These are phyloP conservation scores for Thermomucor indicae-seudaticae DNA, from an alignment of 371 early-diverging fungal species.

Conservation along the genomic window DNA sequence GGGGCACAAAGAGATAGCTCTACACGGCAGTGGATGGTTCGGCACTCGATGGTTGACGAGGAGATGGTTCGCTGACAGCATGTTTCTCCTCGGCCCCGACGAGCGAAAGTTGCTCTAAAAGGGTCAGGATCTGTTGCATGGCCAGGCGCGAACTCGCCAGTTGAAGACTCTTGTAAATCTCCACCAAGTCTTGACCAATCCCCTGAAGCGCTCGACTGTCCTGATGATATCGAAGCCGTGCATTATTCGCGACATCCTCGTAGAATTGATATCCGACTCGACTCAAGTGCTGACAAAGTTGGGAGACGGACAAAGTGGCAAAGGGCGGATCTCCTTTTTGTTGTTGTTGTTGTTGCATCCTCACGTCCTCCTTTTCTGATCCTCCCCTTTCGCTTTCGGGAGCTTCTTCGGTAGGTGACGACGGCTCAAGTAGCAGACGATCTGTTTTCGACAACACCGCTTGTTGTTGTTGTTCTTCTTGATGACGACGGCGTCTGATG, in stretches of 20 bases:
- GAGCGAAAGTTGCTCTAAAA: constrained; percentile 4
- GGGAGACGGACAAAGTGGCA: constrained; percentile 14
- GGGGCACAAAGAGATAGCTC: too few species aligned
- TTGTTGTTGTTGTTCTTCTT: not conserved
- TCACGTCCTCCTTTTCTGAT: too few species aligned
- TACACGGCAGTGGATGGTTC: too few species aligned
- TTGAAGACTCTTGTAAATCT: constrained; percentile 14
- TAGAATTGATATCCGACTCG: constrained; percentile 21
- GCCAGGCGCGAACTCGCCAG: constrained; percentile 5
- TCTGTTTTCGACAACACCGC: too few species aligned
- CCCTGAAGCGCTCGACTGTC: constrained; percentile 13
- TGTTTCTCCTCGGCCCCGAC: too few species aligned
- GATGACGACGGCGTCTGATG: constrained; percentile 4
- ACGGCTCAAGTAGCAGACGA: too few species aligned
- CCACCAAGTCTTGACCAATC: constrained; percentile 17
- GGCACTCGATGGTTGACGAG: too few species aligned
- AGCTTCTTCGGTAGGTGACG: too few species aligned
- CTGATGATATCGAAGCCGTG: constrained; percentile 12
- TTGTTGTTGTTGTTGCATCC: constrained; percentile 1
- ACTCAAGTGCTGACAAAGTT: constrained; percentile 10
- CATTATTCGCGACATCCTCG: constrained; percentile 13
- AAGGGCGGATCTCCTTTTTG: constrained; percentile 2
- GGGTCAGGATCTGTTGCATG: constrained; percentile 11
- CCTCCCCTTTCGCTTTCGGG: too few species aligned
- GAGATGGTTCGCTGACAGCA: too few species aligned